A percentile compares a stretch with the other conserved stretches of the same genome.
phyloP scores from a whole-genome alignment of 139 green algal genomes.

The Marvania coccoides region DNA sequence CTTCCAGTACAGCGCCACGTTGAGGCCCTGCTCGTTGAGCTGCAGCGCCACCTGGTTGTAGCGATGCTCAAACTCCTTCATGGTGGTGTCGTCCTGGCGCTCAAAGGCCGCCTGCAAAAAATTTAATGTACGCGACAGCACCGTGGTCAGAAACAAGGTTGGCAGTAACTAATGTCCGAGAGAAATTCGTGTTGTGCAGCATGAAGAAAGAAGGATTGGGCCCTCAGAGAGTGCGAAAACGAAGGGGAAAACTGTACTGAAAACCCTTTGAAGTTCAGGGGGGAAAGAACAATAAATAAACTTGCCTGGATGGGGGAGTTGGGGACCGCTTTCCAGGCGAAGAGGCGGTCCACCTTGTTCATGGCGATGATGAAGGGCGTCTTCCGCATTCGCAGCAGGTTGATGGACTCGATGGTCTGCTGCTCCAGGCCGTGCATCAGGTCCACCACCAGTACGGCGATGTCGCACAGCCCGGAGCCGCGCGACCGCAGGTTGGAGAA shows the following conservation, averaged over 20 bases:
- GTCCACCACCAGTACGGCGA: constrained; percentile 96
- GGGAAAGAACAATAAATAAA: no score
- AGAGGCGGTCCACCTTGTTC: constrained; percentile 91
- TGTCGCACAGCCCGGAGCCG: constrained; percentile 91
- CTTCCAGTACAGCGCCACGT: constrained; percentile 95
- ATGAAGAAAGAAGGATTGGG: no score
- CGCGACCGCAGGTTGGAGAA: constrained; percentile 95
- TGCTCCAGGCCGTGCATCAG: constrained; percentile 98
- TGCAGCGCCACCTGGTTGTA: constrained; percentile 31
- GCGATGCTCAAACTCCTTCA: constrained; percentile 62
- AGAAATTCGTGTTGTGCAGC: no score
- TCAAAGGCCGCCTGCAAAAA: constrained; percentile 23
- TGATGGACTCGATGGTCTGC: constrained; percentile 97
- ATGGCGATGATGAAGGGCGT: constrained; percentile 98
- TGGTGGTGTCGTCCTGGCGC: constrained; percentile 21
- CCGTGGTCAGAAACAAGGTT: no score
- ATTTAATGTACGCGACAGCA: no score
- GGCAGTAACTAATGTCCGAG: no score
- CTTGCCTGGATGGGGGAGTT: constrained; percentile 77
- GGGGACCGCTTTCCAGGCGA: constrained; percentile 74
- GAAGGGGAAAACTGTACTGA: no score
- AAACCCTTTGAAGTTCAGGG: no score
- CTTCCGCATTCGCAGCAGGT: constrained; percentile 92
- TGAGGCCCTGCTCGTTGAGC: constrained; percentile 82
- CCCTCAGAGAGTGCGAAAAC: no score